These are phyloP conservation scores for Sanghuangporus baumii DNA, from an alignment of 1,284 basidiomycete genomes.

Conservation along the genomic window DNA sequence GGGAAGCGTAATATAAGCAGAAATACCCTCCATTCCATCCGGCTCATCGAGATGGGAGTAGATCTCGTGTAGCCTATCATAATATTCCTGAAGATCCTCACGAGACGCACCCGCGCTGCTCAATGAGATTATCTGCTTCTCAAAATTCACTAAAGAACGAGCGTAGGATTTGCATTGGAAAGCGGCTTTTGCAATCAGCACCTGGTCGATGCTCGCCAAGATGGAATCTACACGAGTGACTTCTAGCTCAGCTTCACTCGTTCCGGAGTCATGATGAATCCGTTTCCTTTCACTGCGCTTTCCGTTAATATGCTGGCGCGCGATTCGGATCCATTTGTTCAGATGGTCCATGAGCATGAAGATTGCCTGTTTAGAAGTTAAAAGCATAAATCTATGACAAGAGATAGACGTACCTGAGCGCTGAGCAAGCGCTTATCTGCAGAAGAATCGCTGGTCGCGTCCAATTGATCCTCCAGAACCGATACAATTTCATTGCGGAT, in stretches of 20 bases:
- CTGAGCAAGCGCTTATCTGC: conserved; percentile 79
- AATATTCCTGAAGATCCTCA: conserved; percentile 69
- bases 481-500: conserved; percentile 77
- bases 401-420: conserved; percentile 66
- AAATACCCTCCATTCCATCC: conserved; percentile 99
- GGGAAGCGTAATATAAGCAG: conserved; percentile 83
- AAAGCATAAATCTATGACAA: conserved; percentile 6
- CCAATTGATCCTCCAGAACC: conserved; percentile 86
- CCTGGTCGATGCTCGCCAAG: conserved; percentile 79
- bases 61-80: conserved; percentile 92
- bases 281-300: conserved; percentile 48
- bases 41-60: conserved; percentile 97
- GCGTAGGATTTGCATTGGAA: conserved; percentile 94
- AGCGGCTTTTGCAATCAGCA: conserved; percentile 90
- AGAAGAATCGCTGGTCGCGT: conserved; percentile 49
- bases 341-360: conserved; percentile 96
- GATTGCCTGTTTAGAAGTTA: conserved; percentile 54
- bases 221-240: conserved; percentile 72
- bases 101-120: conserved; percentile 38
- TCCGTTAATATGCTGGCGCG: conserved; percentile 50
- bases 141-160: conserved; percentile 92
- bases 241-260: conserved; percentile 45
- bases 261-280: conserved; percentile 32
- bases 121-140: conserved; percentile 67
- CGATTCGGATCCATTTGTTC: conserved; percentile 81